Percentiles rank a stretch among this genome's conserved stretches.
Evolutionary conservation across 495 filamentous ascomycete genomes (phyloP).

Genomic region (Talaromyces proteolyticus): DNA sequence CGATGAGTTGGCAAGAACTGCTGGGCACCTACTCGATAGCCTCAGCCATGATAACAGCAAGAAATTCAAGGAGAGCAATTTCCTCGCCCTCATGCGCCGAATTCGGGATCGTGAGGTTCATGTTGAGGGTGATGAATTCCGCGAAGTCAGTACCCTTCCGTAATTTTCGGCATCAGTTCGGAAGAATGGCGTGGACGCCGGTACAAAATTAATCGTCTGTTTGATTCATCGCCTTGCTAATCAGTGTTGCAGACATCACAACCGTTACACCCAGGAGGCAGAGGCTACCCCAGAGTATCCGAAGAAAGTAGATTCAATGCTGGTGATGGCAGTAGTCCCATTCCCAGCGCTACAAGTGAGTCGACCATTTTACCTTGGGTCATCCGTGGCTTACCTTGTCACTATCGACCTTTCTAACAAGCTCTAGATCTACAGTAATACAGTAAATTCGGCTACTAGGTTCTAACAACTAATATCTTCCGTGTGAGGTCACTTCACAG

Average conservation of each 20-base stretch:
- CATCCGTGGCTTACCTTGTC: neutral
- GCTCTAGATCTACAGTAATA: neutral
- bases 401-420: neutral
- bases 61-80: slow-evolving; percentile 76
- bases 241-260: slow-evolving; percentile 29
- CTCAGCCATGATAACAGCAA: slow-evolving; percentile 59
- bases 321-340: neutral
- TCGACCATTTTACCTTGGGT: no score
- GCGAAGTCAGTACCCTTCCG: slow-evolving; percentile 48
- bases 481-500: neutral
- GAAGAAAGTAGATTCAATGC: slow-evolving; percentile 9
- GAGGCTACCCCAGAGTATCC: slow-evolving; percentile 30
- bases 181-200: slow-evolving; percentile 27
- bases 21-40: slow-evolving; percentile 63
- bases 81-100: slow-evolving; percentile 69
- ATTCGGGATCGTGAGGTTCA: slow-evolving; percentile 49
- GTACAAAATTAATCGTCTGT: slow-evolving; percentile 27
- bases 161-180: slow-evolving; percentile 29
- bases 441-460: neutral
- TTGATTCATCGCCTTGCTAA: slow-evolving; percentile 31
- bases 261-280: slow-evolving; percentile 47
- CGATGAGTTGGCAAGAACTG: slow-evolving; percentile 66
- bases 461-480: neutral
- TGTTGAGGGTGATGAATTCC: slow-evolving; percentile 47
- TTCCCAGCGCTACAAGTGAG: neutral